phyloP scores from a whole-genome alignment of 148 eudicot genomes.

The Camellia lanceoleosa region DNA sequence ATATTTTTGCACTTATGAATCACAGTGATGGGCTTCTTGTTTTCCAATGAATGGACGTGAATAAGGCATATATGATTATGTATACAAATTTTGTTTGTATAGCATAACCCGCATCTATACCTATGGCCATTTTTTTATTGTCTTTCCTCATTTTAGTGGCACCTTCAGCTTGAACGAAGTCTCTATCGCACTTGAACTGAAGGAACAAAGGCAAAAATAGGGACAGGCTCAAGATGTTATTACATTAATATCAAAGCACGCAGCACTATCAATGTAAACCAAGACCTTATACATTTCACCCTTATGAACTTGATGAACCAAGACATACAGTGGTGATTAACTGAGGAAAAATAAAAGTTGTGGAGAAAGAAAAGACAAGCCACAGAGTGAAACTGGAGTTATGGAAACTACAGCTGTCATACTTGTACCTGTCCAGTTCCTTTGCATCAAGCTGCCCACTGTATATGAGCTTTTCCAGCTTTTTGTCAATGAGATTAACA shows the following conservation, averaged over 20 bases:
- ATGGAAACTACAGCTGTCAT: conserved; percentile 4
- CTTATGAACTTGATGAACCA: background rate
- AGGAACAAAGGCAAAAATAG: background rate
- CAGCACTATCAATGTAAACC: conserved; percentile 11
- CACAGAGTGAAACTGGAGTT: background rate
- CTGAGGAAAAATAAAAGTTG: background rate
- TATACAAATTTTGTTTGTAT: no score
- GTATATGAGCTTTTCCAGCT: conserved; percentile 82
- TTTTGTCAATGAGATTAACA: conserved; percentile 81
- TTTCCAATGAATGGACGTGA: no score
- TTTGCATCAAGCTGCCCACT: conserved; percentile 93
- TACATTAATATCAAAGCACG: background rate
- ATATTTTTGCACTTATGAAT: no score
- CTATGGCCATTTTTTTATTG: background rate
- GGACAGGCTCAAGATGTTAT: background rate
- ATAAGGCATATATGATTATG: no score
- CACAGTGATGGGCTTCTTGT: no score
- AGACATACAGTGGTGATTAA: background rate
- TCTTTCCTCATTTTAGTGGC: background rate
- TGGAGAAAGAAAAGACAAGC: background rate
- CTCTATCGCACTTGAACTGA: background rate
- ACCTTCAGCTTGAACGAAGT: background rate
- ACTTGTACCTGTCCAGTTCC: conserved; percentile 79
- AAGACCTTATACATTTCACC: background rate
- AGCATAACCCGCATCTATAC: background rate